Percentiles rank a stretch among this genome's conserved stretches.
phyloP scores from a whole-genome alignment of 208 protist genomes.

The Acanthamoeba healyi region DNA sequence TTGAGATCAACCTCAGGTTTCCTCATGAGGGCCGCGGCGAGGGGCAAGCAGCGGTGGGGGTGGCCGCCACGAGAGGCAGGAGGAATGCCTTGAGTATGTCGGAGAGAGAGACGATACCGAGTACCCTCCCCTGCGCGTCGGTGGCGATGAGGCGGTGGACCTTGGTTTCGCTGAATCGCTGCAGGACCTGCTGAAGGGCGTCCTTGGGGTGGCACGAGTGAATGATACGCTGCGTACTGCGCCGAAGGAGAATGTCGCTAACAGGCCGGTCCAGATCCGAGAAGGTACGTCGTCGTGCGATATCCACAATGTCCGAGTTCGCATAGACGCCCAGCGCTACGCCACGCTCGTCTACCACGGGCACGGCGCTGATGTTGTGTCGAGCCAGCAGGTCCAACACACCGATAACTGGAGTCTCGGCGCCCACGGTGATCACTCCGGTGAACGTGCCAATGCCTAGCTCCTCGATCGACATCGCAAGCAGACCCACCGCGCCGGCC shows the following conservation, averaged over 20 bases:
- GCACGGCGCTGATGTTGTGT: conserved; percentile 80
- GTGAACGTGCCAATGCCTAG: conserved; percentile 81
- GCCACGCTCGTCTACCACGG: conserved; percentile 78
- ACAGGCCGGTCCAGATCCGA: conserved; percentile 1
- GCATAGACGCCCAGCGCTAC: conserved; percentile 33
- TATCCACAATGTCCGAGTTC: conserved; percentile 37
- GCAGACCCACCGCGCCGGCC: neutral
- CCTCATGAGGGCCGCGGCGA: no score
- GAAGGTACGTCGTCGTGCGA: neutral
- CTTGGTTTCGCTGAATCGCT: conserved; percentile 77
- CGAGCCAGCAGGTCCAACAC: conserved; percentile 79
- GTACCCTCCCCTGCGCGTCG: conserved; percentile 76
- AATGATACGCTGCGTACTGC: conserved; percentile 1
- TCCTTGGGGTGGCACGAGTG: conserved; percentile 80
- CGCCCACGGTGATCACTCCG: conserved; percentile 75
- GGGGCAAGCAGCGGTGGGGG: neutral
- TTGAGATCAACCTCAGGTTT: no score
- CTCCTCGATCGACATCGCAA: conserved; percentile 28
- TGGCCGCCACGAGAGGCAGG: neutral
- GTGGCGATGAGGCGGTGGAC: conserved; percentile 83
- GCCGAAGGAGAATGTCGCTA: neutral
- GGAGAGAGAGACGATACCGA: conserved; percentile 83
- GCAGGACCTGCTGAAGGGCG: conserved; percentile 77
- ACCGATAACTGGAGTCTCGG: conserved; percentile 76
- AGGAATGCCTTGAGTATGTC: conserved; percentile 82